Base-by-base conservation (phyloP, 1,139 yeast genomes). In the Lodderomyces theae region DNA sequence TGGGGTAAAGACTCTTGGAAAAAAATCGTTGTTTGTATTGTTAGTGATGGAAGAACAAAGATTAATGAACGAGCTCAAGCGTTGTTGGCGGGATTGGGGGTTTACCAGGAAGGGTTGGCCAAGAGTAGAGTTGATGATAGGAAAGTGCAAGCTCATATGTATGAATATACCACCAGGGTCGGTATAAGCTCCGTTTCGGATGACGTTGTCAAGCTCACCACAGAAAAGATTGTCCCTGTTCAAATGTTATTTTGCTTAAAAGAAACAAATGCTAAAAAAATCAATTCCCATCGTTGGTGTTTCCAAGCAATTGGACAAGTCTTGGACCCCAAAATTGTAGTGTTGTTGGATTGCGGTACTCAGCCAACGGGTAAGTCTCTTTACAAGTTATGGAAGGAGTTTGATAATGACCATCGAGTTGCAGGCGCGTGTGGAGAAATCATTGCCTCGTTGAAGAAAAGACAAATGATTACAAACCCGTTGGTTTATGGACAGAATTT, bases 401-500 rank as follows among this genome's bases (percentile, higher is more conserved):
- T 72, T 45, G 75, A 70, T 48, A 58, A 63, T 41, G 77, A 72
- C 45, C 66, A 71, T n/a, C 64, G 61, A 43, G 77, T 72, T 17
- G 77, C 77, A 1, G 77, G 77, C 35, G 74, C 77, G 5, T 72
- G 77, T 64, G 77, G 77, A 18, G 77, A 72, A 49, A 72, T 72
- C 47, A 71, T 69, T 42, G 74, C 76, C 0, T 60, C 69, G 10
- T 61, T 71, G 48, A 61, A 61, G 38, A 68, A 65, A 45, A 51
- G 69, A 34, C 76, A 71, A 51, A 58, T 72, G 47, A 44, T 67
- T 28, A 69, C 74, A 24, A 72, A 72, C 48, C 77, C 77, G 11
- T 55, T 72, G 23, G 75, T 72, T 19, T 69, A 69, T 43, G 77
- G 72, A 4, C 77, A 72, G 48, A 72, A 72, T 51, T 72, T 72